phyloP scores from a whole-genome alignment of 2,329 filamentous ascomycete genomes.

The Penicillium paneum region DNA sequence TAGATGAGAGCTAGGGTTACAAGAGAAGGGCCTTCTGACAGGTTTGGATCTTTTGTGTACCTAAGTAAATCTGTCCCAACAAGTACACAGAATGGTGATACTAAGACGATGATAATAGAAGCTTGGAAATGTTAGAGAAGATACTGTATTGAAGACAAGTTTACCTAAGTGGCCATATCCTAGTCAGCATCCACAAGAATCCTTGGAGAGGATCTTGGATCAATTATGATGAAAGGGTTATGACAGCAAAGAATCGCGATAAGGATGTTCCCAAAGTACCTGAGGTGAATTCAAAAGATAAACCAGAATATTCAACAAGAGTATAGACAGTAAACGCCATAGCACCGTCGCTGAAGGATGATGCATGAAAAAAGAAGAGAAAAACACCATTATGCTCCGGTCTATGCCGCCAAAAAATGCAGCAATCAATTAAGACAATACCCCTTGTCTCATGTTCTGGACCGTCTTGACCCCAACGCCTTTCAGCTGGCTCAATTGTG shows the following conservation, averaged over 20 bases:
- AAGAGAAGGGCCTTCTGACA: neutral
- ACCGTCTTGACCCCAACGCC: conserved; percentile 47
- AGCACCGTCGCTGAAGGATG: conserved; percentile 31
- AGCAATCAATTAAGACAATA: conserved; percentile 35
- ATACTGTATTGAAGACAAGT: neutral
- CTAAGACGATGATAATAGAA: neutral
- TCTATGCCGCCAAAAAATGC: conserved; percentile 13
- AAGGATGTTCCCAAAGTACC: neutral
- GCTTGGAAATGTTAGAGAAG: neutral
- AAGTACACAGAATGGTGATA: too few species aligned
- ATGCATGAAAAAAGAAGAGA: conserved; percentile 16
- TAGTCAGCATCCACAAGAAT: neutral
- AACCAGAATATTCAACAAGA: neutral
- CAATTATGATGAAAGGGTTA: neutral
- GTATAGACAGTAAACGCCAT: conserved; percentile 18
- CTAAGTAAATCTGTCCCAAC: neutral
- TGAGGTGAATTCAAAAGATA: neutral
- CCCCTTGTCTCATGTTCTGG: conserved; percentile 47
- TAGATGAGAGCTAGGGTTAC: conserved; percentile 3
- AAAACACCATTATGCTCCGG: conserved; percentile 6
- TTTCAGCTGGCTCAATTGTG: conserved; percentile 42
- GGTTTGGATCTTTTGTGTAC: neutral
- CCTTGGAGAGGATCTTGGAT: neutral
- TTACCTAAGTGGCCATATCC: neutral
- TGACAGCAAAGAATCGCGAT: neutral